Evolutionary conservation across 2,329 filamentous ascomycete species (phyloP).

Genomic region (Colletotrichum zoysiae): DNA sequence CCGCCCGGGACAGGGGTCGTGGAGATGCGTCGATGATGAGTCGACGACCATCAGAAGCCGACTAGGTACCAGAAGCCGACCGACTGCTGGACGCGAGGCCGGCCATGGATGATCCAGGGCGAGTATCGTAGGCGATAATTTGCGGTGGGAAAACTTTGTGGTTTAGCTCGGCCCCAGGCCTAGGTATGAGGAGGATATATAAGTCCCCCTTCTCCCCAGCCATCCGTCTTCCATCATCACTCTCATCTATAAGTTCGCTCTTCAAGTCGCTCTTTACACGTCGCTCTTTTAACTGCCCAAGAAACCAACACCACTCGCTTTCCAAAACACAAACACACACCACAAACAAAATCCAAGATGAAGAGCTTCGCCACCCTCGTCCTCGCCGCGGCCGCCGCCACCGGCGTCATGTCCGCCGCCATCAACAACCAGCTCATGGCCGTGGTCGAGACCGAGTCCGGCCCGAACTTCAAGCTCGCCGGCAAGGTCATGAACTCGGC

Average conservation of each 20-base stretch:
- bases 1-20: not conserved
- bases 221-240: no score
- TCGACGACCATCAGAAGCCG: conserved; percentile 4
- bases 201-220: not conserved
- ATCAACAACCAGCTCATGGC: not conserved
- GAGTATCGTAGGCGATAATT: conserved; percentile 3
- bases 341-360: conserved; percentile 1
- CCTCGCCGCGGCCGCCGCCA: conserved; percentile 21
- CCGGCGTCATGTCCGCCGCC: conserved; percentile 29
- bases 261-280: conserved; percentile 6
- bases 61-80: conserved; percentile 1
- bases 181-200: conserved; percentile 32
- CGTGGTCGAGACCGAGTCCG: not conserved
- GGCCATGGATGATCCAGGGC: not conserved
- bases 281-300: not conserved
- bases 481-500: conserved; percentile 20
- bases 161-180: not conserved
- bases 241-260: not conserved
- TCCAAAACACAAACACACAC: not conserved
- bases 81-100: not conserved
- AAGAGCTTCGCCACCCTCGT: conserved; percentile 35
- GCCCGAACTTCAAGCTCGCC: not conserved
- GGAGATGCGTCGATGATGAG: conserved; percentile 4
- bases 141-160: not conserved
- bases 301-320: conserved; percentile 15